These are phyloP conservation scores for Phytophthora melonis DNA, from an alignment of 352 stramenopile species.

Conservation along the genomic window DNA sequence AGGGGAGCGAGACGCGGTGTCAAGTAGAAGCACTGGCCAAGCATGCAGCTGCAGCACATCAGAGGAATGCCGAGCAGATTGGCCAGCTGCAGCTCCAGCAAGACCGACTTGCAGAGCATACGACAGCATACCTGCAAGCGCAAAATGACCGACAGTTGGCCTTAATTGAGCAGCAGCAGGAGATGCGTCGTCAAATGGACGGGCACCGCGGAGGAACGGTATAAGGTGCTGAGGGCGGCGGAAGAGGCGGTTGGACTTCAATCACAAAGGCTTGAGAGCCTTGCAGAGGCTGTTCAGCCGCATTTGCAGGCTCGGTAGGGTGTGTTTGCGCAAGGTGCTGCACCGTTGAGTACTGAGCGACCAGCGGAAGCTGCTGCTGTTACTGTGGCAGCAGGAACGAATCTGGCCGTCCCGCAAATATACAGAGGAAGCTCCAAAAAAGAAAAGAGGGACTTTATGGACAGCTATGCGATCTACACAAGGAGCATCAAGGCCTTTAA, in stretches of 20 bases:
- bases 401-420: constrained; percentile 12
- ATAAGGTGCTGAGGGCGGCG: constrained; percentile 6
- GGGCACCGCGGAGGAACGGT: constrained; percentile 11
- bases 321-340: constrained; percentile 11
- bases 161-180: constrained; percentile 15
- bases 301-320: constrained; percentile 17
- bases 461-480: constrained; percentile 24
- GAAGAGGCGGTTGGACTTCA: constrained; percentile 11
- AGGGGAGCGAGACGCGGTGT: not conserved
- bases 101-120: constrained; percentile 13
- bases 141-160: not conserved
- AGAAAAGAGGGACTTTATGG: not conserved
- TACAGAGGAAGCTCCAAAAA: constrained; percentile 20
- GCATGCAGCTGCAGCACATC: constrained; percentile 18
- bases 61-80: constrained; percentile 9
- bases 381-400: constrained; percentile 10
- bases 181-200: constrained; percentile 23
- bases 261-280: constrained; percentile 6
- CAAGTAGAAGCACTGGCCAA: constrained; percentile 22
- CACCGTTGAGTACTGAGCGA: not conserved
- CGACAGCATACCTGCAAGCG: constrained; percentile 15
- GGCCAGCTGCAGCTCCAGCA: constrained; percentile 20
- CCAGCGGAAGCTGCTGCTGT: not conserved
- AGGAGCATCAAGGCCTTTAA: constrained; percentile 15
- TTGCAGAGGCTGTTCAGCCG: constrained; percentile 5